Base-by-base conservation (phyloP, 345 rosid species). In the Gossypium bickii region DNA sequence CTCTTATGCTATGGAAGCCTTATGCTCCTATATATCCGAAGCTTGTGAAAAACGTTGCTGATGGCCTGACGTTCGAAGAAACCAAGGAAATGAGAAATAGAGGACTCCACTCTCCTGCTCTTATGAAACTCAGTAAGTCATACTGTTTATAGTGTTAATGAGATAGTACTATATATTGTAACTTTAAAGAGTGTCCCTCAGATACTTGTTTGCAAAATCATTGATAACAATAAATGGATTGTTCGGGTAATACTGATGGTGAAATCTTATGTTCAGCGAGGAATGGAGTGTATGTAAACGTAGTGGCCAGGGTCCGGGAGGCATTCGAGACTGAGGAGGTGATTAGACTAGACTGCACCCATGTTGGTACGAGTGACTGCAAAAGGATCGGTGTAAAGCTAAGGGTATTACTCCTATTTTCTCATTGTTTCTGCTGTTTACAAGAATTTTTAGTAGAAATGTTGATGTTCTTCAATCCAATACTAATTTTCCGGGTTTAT, bases 1-100 rank as follows among this genome's bases (percentile, higher is more conserved):
- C 98, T 62, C 83, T 87, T 69, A 92, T 90, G 97, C 76, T 94
- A 15, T 94, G 98, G 98, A 94, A 87, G 87, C 97, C 98, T 51
- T 88, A 89, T 81, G 82, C 91, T 9, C 98, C 97, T 3, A 90
- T 94, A 77, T 94, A 89, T 74, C 95, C 91, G 0, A 90, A 69
- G 82, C 95, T 94, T 66, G 91, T 90, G 69, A 88, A 87, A 85
- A 85, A 86, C 69, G 86, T 89, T 0, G 91, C 88, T 0, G 95
- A 88, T 77, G 97, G 98, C 5, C 78, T 90, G 49, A 85, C 97
- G 4, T 89, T 90, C 77, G 98, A 94, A 81, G 90, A 92, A 82
- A 94, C 91, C 3, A 92, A 89, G 82, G 97, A 85, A 70, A 83
- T 88, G 91, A 90, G 97, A 78, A 92, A 83, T 38, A 86, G 73